phyloP scores from a whole-genome alignment of 768 basidiomycete genomes.

The Rossbeevera mucosa region DNA sequence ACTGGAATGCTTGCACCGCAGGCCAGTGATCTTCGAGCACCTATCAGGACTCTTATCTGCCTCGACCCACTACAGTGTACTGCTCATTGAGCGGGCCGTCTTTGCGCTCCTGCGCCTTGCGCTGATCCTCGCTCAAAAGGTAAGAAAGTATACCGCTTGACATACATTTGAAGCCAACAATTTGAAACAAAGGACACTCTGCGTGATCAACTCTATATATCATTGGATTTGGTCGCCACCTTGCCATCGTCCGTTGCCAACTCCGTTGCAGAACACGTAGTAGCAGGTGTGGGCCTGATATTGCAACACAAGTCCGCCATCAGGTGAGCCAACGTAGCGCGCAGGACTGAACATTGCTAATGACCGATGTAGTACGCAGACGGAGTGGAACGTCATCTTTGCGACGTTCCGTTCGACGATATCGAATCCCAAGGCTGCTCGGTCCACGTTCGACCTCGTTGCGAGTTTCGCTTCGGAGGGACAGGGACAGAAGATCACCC shows the following conservation, averaged over 20 bases:
- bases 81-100: slow-evolving; percentile 92
- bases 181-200: slow-evolving; percentile 54
- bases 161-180: neutral
- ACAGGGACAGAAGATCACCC: slow-evolving; percentile 54
- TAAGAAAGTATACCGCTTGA: slow-evolving; percentile 30
- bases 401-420: slow-evolving; percentile 83
- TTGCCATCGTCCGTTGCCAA: slow-evolving; percentile 72
- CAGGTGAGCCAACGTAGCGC: slow-evolving; percentile 32
- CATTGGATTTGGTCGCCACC: slow-evolving; percentile 84
- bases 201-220: slow-evolving; percentile 91
- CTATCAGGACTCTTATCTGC: slow-evolving; percentile 74
- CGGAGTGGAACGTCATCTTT: slow-evolving; percentile 94
- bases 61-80: slow-evolving; percentile 77
- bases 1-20: slow-evolving; percentile 28
- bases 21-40: slow-evolving; percentile 95
- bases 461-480: slow-evolving; percentile 58
- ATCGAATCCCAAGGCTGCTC: slow-evolving; percentile 81
- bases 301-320: slow-evolving; percentile 74
- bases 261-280: slow-evolving; percentile 88
- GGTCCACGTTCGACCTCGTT: slow-evolving; percentile 79
- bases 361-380: slow-evolving; percentile 59
- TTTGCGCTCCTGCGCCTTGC: slow-evolving; percentile 85
- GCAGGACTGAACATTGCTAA: slow-evolving; percentile 3
- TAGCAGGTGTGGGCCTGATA: slow-evolving; percentile 74
- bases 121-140: slow-evolving; percentile 74